A percentile compares a stretch with the other conserved stretches of the same genome.
These are phyloP conservation scores for Petasospora fabianii DNA, from an alignment of 1,139 yeast species.

Conservation along the genomic window DNA sequence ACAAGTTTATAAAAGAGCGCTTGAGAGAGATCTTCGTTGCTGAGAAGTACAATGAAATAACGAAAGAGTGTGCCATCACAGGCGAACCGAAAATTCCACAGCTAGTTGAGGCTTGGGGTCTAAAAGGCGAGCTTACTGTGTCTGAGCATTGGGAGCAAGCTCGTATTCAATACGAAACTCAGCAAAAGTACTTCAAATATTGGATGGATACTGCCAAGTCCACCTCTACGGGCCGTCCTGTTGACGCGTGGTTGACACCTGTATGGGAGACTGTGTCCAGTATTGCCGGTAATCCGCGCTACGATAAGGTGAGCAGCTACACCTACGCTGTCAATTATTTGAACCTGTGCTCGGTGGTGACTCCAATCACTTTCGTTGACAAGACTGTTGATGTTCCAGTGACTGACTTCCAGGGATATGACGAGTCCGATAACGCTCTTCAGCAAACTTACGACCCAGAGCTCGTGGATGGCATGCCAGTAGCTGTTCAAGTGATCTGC, in stretches of 20 bases:
- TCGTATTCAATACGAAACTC: slow-evolving; percentile 33
- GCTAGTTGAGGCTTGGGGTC: slow-evolving; percentile 32
- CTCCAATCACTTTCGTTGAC: slow-evolving; percentile 59
- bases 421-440: slow-evolving; percentile 37
- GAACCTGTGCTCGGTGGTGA: slow-evolving; percentile 54
- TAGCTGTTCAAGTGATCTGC: slow-evolving; percentile 60
- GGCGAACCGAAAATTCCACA: slow-evolving; percentile 42
- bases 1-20: slow-evolving; percentile 33
- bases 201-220: slow-evolving; percentile 35
- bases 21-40: slow-evolving; percentile 34
- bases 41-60: slow-evolving; percentile 32
- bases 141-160: slow-evolving; percentile 44
- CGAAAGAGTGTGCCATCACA: slow-evolving; percentile 26
- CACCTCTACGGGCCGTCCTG: slow-evolving; percentile 41
- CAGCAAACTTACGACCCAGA: slow-evolving; percentile 48
- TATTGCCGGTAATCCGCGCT: slow-evolving; percentile 28
- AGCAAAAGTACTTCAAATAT: slow-evolving; percentile 36
- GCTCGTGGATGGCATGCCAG: slow-evolving; percentile 60
- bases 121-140: slow-evolving; percentile 29
- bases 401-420: slow-evolving; percentile 35
- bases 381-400: slow-evolving; percentile 36
- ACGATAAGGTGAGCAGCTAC: slow-evolving; percentile 39
- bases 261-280: slow-evolving; percentile 48
- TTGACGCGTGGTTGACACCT: slow-evolving; percentile 49
- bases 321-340: slow-evolving; percentile 57